Evolutionary conservation across 2,329 filamentous ascomycete genomes (phyloP).

Genomic region (Colletotrichum camelliae): DNA sequence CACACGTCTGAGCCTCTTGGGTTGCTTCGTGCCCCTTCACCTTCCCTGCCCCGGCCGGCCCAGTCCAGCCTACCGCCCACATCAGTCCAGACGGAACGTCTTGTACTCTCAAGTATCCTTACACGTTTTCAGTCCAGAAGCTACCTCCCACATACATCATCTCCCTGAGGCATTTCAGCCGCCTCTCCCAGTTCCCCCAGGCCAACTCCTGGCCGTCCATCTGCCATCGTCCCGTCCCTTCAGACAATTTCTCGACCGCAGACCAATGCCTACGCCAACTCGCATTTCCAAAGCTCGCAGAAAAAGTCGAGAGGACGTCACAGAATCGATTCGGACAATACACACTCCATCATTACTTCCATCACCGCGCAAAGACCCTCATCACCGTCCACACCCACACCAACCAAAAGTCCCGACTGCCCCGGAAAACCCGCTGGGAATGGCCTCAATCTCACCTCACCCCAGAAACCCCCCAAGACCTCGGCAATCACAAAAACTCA

Average conservation of each 20-base stretch:
- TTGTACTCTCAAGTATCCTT: neutral
- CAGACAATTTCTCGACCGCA: neutral
- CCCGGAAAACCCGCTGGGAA: constrained; percentile 1
- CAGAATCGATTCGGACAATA: neutral
- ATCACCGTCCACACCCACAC: neutral
- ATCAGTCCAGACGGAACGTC: neutral
- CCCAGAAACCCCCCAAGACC: neutral
- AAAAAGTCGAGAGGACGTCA: neutral
- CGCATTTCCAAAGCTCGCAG: neutral
- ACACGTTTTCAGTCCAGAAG: neutral
- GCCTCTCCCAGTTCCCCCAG: neutral
- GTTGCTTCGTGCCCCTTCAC: constrained; percentile 6
- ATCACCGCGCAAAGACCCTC: neutral
- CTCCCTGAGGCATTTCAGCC: constrained; percentile 14
- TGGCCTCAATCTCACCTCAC: constrained; percentile 1
- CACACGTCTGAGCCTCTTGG: constrained; percentile 21
- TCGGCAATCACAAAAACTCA: neutral
- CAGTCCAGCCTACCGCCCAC: neutral
- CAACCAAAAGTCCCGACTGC: neutral
- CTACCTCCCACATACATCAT: neutral
- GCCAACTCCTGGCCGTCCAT: neutral
- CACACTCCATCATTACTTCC: neutral
- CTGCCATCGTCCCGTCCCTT: neutral
- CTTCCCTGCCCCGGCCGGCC: constrained; percentile 7
- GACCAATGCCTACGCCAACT: neutral